These are phyloP conservation scores for Massarina eburnea DNA, from an alignment of 2,329 filamentous ascomycete genomes.

Conservation along the genomic window DNA sequence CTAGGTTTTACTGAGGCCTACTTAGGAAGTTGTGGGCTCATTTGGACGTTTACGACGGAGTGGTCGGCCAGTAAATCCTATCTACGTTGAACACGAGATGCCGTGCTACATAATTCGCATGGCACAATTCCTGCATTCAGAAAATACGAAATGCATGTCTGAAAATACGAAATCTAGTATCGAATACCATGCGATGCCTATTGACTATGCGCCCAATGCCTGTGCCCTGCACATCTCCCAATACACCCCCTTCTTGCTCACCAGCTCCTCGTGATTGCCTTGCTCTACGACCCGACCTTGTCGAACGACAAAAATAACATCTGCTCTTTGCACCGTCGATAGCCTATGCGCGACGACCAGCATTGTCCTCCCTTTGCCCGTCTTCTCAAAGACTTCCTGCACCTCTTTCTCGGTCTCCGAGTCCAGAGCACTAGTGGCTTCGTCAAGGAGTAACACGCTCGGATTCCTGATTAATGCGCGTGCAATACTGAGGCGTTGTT, in stretches of 20 bases:
- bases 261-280: constrained; percentile 20
- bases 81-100: no score
- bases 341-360: constrained; percentile 42
- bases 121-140: no score
- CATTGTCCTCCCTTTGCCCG: constrained; percentile 33
- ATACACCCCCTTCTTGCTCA: constrained; percentile 15
- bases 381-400: constrained; percentile 38
- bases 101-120: no score
- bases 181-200: no score
- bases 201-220: constrained; percentile 1
- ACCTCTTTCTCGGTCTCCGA: constrained; percentile 38
- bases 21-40: no score
- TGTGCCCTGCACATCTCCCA: constrained; percentile 22
- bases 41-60: no score
- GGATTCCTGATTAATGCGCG: constrained; percentile 88
- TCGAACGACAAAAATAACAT: constrained; percentile 41
- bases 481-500: constrained; percentile 89
- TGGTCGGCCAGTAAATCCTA: no score
- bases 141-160: no score
- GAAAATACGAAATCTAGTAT: no score
- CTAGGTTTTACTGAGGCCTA: no score
- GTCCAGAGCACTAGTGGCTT: constrained; percentile 29
- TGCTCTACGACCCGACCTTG: constrained; percentile 37
- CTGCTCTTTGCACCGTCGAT: constrained; percentile 42
- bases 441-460: constrained; percentile 62